Evolutionary conservation across 805 yeast species (phyloP), one percentile per base, ranked within the genome.

Genomic region (Wickerhamiella nectarea): DNA sequence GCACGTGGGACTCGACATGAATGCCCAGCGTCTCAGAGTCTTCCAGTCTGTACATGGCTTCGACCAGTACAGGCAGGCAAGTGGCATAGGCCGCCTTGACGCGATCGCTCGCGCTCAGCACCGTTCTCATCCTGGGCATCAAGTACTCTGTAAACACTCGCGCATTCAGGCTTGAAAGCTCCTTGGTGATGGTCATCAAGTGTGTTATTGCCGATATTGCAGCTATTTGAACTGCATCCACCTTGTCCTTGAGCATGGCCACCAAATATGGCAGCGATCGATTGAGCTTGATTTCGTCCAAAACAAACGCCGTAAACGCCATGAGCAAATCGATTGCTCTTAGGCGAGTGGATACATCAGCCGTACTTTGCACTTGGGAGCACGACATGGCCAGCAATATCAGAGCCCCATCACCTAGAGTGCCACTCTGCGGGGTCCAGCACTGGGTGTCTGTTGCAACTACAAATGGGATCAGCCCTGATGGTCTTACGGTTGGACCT

Each of bases 201-300:
- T 83, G 87, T 0, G 93, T 75, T 37, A 83, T 55, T 1, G 78
- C 64, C 37, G 74, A 65, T 6, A 91, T 52, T 0, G 94, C 82
- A 2, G 75, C 64, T 1, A 76, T 70, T 42, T 79, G 81, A 3
- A 85, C 91, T 37, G 69, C 72, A 0, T 75, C 68, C 15, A 78
- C 69, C 1, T 69, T 63, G 48, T 84, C 94, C 41, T 81, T 85
- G 11, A 87, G 58, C 43, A 85, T 65, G n/a, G 75, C 64, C 18
- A 83, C 71, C 19, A 91, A 58, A 56, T 80, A 84, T 0, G 98
- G 97, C 19, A 91, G 59, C 25, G 85, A 75, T 36, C 96, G 63
- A 58, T 91, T 96, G 33, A 91, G 64, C 56, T 86, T 89, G 12
- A 77, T 78, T 45, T 82, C 94, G 56, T 91, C 97, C 19, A 74